Base-by-base conservation (phyloP, 2,329 filamentous ascomycete species). In the Apiospora phragmitis region DNA sequence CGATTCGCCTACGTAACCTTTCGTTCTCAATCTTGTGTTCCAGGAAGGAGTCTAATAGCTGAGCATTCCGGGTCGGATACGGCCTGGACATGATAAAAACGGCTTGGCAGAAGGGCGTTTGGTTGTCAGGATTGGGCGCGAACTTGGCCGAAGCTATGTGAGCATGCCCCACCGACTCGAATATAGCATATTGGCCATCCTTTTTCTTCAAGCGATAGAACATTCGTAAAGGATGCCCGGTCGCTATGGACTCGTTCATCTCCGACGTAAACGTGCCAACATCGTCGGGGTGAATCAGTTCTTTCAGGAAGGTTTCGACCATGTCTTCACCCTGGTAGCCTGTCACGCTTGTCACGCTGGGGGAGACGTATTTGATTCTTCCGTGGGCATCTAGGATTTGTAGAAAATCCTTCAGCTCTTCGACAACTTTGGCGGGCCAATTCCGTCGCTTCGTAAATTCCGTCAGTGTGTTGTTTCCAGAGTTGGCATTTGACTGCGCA, bases 1-100 rank as follows among this genome's bases (percentile, higher is more conserved):
- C 91, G 72, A 98, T 97, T 59, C 94, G 90, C 76, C 94, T 92
- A 77, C 90, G 91, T 67, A 98, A 82, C 5, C 95, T 90, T 83
- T 97, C 94, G 77, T 98, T 97, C 80, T 98, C 95, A 69, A 97
- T 95, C 82, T 98, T 98, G 83, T 98, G 95, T 80, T 98, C 95
- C 38, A 98, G 86, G 77, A 98, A 98, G 0, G 94, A 97, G 82
- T 98, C 95, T 26, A 98, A 86, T 14, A 98, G 86, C 4, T 89
- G 89, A 1, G 94, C 92, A 78, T 95, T 97, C 82, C 93, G 95
- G 41, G 93, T 97, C 6, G 94, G 94, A 80, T 98, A 97, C 1
- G 93, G 93, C 26, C 95, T 89, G 11, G 94, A 91, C 91, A 97
- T 95, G 86, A 98, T 93, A 80, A 98, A 98, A 76, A 98, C 94